phyloP scores from a whole-genome alignment of 2,329 filamentous ascomycete species.

The Neonectria coccinea region DNA sequence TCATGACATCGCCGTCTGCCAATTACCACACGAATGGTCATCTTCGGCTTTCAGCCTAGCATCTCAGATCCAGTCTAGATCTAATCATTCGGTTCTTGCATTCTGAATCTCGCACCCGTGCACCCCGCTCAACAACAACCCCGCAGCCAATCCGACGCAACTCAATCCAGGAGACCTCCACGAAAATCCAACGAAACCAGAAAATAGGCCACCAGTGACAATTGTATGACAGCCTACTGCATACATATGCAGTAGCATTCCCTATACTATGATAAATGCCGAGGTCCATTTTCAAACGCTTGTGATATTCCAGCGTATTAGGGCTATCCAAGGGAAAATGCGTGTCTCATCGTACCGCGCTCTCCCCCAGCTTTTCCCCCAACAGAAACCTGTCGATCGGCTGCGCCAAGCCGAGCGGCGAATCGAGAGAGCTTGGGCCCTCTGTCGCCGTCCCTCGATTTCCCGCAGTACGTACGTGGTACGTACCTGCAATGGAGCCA shows the following conservation, averaged over 20 bases:
- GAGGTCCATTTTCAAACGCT: slow-evolving; percentile 16
- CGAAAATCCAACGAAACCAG: neutral
- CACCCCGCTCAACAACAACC: slow-evolving; percentile 11
- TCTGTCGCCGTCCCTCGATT: slow-evolving; percentile 12
- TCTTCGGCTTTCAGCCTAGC: neutral
- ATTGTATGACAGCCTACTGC: neutral
- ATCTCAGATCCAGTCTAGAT: slow-evolving; percentile 5
- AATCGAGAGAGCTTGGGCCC: slow-evolving; percentile 26
- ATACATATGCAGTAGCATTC: too few relatives aligned
- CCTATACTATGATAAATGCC: slow-evolving; percentile 7
- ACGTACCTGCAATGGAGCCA: neutral
- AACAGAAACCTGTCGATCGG: slow-evolving; percentile 46
- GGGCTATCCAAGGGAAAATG: neutral
- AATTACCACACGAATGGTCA: neutral
- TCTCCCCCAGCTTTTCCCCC: slow-evolving; percentile 45
- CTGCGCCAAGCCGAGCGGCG: slow-evolving; percentile 38
- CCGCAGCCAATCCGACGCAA: slow-evolving; percentile 6
- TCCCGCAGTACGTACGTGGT: neutral
- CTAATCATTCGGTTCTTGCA: slow-evolving; percentile 9
- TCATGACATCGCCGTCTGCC: slow-evolving; percentile 9
- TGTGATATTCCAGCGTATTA: slow-evolving; percentile 7
- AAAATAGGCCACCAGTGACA: neutral
- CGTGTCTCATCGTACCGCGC: slow-evolving; percentile 5
- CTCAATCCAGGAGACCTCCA: neutral
- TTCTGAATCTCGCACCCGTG: slow-evolving; percentile 7